Conservation (phyloP, 768 basidiomycete genomes). For the Porpolomopsis calyptriformis region DNA sequence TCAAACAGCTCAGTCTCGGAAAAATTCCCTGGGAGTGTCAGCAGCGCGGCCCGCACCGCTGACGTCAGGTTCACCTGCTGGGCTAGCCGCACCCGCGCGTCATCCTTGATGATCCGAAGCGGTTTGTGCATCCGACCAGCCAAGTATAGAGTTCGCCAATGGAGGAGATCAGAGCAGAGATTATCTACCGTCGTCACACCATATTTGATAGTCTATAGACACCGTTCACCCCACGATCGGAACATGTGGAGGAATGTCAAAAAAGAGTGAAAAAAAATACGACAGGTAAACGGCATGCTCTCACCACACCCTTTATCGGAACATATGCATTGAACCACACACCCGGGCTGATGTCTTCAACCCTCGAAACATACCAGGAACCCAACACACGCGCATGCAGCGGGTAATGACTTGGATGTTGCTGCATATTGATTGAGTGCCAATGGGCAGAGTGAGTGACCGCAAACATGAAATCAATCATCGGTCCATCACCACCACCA, state of each 20-base stretch:
- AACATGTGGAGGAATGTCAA: not conserved
- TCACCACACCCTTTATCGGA: slow-evolving; percentile 71
- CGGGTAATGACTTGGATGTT: slow-evolving; percentile 86
- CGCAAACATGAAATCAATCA: slow-evolving; percentile 96
- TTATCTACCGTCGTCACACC: slow-evolving; percentile 88
- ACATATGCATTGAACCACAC: slow-evolving; percentile 96
- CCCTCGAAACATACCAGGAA: slow-evolving; percentile 63
- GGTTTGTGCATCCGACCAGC: slow-evolving; percentile 98
- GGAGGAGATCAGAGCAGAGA: slow-evolving; percentile 80
- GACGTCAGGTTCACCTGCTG: slow-evolving; percentile 91
- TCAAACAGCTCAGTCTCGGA: slow-evolving; percentile 75
- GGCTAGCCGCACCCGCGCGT: slow-evolving; percentile 82
- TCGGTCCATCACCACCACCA: slow-evolving; percentile 38
- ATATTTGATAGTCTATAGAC: slow-evolving; percentile 95
- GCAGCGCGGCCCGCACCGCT: slow-evolving; percentile 81
- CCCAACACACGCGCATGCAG: slow-evolving; percentile 79
- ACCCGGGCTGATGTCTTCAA: slow-evolving; percentile 72
- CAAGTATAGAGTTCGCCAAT: slow-evolving; percentile 89
- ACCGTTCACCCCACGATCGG: too few species aligned
- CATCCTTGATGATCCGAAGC: slow-evolving; percentile 83
- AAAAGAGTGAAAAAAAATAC: not conserved
- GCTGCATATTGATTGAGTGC: slow-evolving; percentile 91
- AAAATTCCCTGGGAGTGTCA: slow-evolving; percentile 77
- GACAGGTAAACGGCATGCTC: slow-evolving; percentile 16
- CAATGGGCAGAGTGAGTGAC: slow-evolving; percentile 90